Evolutionary conservation across 257 asterid genomes (phyloP).

Genomic region (Eucommia ulmoides): DNA sequence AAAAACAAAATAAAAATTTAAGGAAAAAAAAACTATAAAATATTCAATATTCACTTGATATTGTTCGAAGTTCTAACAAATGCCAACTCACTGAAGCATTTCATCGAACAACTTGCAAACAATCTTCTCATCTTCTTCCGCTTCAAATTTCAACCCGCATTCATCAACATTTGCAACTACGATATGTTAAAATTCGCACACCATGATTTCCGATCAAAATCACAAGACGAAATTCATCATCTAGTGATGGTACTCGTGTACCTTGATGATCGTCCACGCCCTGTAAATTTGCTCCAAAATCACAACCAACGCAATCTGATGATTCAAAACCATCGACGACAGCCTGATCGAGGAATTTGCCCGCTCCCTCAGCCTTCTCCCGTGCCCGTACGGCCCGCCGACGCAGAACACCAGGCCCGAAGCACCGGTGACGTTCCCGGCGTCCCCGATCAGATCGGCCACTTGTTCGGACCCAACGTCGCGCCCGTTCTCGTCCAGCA

Average conservation of each 20-base stretch:
- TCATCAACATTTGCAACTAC: too few species aligned
- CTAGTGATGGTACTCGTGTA: slow-evolving; percentile 86
- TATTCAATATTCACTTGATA: too few species aligned
- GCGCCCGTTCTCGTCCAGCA: slow-evolving; percentile 58
- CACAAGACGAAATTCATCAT: too few species aligned
- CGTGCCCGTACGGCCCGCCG: slow-evolving; percentile 92
- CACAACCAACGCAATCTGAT: slow-evolving; percentile 75
- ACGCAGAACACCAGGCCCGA: slow-evolving; percentile 65
- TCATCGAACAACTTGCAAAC: too few species aligned
- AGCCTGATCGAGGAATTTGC: slow-evolving; percentile 50
- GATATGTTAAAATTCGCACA: too few species aligned
- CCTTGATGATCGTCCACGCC: slow-evolving; percentile 96
- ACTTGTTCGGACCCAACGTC: slow-evolving; percentile 50
- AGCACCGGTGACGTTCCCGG: slow-evolving; percentile 59
- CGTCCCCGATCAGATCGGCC: slow-evolving; percentile 72
- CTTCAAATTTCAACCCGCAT: too few species aligned
- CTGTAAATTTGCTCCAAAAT: slow-evolving; percentile 80
- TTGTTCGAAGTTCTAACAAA: too few species aligned
- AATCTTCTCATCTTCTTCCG: too few species aligned
- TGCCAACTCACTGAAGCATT: too few species aligned
- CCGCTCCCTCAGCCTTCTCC: slow-evolving; percentile 50
- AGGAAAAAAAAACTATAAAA: too few species aligned
- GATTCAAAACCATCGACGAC: slow-evolving; percentile 75
- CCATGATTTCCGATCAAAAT: too few species aligned
- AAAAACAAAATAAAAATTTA: too few species aligned